These are phyloP conservation scores for Aspergillus chevalieri DNA, from an alignment of 2,329 filamentous ascomycete genomes.

Conservation along the genomic window DNA sequence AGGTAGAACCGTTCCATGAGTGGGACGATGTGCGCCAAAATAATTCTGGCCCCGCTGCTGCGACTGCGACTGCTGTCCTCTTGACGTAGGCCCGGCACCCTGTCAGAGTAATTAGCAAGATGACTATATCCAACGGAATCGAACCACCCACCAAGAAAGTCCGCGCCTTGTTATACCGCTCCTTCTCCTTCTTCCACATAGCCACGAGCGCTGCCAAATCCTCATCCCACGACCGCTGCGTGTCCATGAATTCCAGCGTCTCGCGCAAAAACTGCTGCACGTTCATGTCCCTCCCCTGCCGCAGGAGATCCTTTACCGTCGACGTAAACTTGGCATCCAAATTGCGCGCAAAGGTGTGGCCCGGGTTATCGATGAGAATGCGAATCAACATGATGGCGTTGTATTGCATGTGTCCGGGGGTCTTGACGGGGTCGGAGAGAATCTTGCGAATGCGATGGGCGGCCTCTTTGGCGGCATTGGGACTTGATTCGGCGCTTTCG, in stretches of 20 bases:
- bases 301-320: slow-evolving; percentile 67
- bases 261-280: slow-evolving; percentile 84
- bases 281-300: slow-evolving; percentile 62
- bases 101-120: neutral
- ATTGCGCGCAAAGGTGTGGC: slow-evolving; percentile 82
- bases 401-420: slow-evolving; percentile 71
- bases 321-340: slow-evolving; percentile 78
- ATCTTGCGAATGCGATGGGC: slow-evolving; percentile 76
- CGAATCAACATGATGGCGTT: slow-evolving; percentile 93
- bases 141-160: neutral
- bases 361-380: slow-evolving; percentile 88
- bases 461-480: slow-evolving; percentile 73
- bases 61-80: slow-evolving; percentile 21
- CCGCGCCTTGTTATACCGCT: neutral
- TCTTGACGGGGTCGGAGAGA: slow-evolving; percentile 64
- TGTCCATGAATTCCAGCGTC: slow-evolving; percentile 72
- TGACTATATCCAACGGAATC: neutral
- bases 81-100: neutral
- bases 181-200: slow-evolving; percentile 90
- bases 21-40: slow-evolving; percentile 37
- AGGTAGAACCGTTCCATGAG: slow-evolving; percentile 49
- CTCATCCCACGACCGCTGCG: slow-evolving; percentile 65
- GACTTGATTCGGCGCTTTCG: slow-evolving; percentile 88
- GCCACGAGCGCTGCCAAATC: slow-evolving; percentile 63
- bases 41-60: slow-evolving; percentile 10